phyloP scores from a whole-genome alignment of 2,329 filamentous ascomycete species.

The Diaporthe vaccinii region DNA sequence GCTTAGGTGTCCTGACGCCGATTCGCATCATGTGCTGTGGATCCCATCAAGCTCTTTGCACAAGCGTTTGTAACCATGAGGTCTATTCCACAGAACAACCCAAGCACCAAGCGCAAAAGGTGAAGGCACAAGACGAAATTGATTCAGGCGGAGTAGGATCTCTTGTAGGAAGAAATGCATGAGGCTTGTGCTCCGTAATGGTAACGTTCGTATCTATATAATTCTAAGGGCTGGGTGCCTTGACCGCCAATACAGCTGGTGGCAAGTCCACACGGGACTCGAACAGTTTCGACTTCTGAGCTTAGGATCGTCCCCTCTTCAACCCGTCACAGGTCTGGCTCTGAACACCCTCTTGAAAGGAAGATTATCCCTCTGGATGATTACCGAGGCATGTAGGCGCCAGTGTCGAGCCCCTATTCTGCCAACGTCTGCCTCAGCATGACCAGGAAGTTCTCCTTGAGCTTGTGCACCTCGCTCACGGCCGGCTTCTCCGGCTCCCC shows the following conservation, averaged over 20 bases:
- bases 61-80: too few species aligned
- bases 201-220: conserved; percentile 25
- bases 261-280: neutral
- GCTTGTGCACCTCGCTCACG: conserved; percentile 83
- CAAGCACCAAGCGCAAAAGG: too few species aligned
- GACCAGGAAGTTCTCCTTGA: conserved; percentile 82
- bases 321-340: too few species aligned
- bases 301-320: neutral
- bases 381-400: neutral
- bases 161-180: neutral
- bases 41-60: neutral
- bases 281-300: neutral
- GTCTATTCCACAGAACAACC: neutral
- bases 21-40: neutral
- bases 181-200: neutral
- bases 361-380: too few species aligned
- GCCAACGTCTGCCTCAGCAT: conserved; percentile 88
- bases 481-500: conserved; percentile 87
- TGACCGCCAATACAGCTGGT: neutral
- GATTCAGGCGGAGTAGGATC: neutral
- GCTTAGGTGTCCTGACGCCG: neutral
- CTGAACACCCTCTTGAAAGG: neutral
- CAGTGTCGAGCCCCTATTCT: conserved; percentile 61
- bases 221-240: neutral
- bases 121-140: neutral